Evolutionary conservation across 106 monocot genomes (phyloP).

Genomic region (Acorus calamus): DNA sequence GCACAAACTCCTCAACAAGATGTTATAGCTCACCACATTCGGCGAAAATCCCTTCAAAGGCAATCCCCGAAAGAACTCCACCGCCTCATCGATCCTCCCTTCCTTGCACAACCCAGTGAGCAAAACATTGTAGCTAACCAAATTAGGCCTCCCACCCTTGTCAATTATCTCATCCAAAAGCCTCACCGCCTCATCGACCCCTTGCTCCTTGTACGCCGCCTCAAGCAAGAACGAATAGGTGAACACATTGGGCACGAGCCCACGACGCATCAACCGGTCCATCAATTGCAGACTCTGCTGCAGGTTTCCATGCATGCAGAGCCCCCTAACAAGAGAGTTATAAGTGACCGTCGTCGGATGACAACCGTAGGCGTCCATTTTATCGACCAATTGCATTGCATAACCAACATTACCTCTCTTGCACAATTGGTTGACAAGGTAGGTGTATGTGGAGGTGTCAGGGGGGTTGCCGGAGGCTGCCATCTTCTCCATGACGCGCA

Average conservation of each 20-base stretch:
- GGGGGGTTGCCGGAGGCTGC: slow-evolving; percentile 29
- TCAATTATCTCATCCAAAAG: slow-evolving; percentile 65
- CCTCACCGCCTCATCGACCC: slow-evolving; percentile 54
- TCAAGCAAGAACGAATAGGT: slow-evolving; percentile 64
- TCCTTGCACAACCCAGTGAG: slow-evolving; percentile 82
- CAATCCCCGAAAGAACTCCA: slow-evolving; percentile 39
- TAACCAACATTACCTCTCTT: slow-evolving; percentile 80
- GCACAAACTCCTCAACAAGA: slow-evolving; percentile 62
- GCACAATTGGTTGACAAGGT: slow-evolving; percentile 63
- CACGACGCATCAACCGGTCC: slow-evolving; percentile 59
- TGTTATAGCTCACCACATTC: slow-evolving; percentile 77
- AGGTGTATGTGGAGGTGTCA: slow-evolving; percentile 33
- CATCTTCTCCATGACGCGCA: slow-evolving; percentile 66
- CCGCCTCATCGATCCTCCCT: slow-evolving; percentile 48
- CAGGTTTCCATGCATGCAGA: slow-evolving; percentile 63
- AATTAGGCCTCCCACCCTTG: slow-evolving; percentile 66
- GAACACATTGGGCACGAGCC: slow-evolving; percentile 66
- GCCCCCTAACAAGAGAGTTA: slow-evolving; percentile 60
- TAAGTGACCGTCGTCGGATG: slow-evolving; percentile 48
- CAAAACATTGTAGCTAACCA: slow-evolving; percentile 74
- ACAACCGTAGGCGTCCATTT: slow-evolving; percentile 60
- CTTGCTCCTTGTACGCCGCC: slow-evolving; percentile 66
- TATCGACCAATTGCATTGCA: slow-evolving; percentile 80
- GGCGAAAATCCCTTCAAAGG: slow-evolving; percentile 54
- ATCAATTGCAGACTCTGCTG: slow-evolving; percentile 54